Percentiles rank a stretch among this genome's conserved stretches.
Evolutionary conservation across 345 rosid genomes (phyloP).

Genomic region (Murraya koenigii): DNA sequence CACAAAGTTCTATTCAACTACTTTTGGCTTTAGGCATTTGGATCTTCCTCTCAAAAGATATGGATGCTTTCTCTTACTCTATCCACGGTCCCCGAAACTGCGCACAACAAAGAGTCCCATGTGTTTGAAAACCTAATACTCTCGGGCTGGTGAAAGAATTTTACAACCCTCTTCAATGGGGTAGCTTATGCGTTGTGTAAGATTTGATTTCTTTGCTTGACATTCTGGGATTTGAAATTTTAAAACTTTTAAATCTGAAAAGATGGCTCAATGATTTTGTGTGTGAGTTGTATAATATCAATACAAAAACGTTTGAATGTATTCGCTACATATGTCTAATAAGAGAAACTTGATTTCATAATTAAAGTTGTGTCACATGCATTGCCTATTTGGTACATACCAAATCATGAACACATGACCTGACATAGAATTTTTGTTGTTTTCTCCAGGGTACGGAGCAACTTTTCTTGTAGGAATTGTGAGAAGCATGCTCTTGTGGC

Average conservation of each 20-base stretch:
- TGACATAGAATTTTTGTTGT: slow-evolving; percentile 4
- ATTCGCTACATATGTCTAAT: not conserved
- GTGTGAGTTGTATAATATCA: not conserved
- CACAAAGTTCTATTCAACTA: slow-evolving; percentile 1
- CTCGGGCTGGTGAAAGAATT: slow-evolving; percentile 3
- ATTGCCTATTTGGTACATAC: not conserved
- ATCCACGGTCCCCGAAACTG: not conserved
- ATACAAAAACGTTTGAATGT: not conserved
- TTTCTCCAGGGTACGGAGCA: not conserved
- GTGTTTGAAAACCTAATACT: not conserved
- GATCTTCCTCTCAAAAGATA: slow-evolving; percentile 6
- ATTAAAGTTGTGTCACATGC: slow-evolving; percentile 13
- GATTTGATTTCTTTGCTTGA: not conserved
- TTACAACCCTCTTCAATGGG: not conserved
- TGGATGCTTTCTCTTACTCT: not conserved
- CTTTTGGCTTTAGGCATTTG: slow-evolving; percentile 18
- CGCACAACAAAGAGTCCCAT: slow-evolving; percentile 2
- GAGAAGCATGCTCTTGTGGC: not conserved
- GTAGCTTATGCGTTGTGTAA: not conserved
- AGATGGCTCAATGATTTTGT: not conserved
- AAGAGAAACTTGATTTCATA: not conserved
- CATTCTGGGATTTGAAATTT: not conserved
- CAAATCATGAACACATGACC: not conserved
- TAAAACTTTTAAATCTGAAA: not conserved
- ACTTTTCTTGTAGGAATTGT: slow-evolving; percentile 8